A percentile compares a stretch with the other conserved stretches of the same genome.
Conservation (phyloP, 139 green algal species). For the Chara braunii region DNA sequence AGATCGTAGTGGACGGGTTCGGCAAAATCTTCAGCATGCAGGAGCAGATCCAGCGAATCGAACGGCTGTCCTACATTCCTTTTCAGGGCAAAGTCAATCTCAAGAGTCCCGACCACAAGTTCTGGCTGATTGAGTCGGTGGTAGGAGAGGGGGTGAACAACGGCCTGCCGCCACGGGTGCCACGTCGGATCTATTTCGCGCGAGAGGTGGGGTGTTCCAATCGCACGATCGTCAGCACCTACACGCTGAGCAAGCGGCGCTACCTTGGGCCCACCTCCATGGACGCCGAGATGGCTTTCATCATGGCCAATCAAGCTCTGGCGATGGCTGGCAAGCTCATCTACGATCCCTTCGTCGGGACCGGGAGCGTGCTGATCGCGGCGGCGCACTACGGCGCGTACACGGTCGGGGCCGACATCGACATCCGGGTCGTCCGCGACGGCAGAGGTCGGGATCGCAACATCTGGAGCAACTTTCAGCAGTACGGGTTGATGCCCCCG, state of each 20-base stretch:
- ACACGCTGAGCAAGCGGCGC: slow-evolving; percentile 55
- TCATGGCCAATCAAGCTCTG: slow-evolving; percentile 81
- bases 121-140: slow-evolving; percentile 38
- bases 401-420: slow-evolving; percentile 45
- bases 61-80: slow-evolving; percentile 19
- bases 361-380: slow-evolving; percentile 78
- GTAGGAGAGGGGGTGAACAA: slow-evolving; percentile 9
- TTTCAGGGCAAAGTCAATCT: slow-evolving; percentile 37
- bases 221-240: slow-evolving; percentile 36
- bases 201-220: slow-evolving; percentile 53
- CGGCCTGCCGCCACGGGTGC: slow-evolving; percentile 3
- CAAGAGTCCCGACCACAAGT: slow-evolving; percentile 20
- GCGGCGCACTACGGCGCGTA: slow-evolving; percentile 50
- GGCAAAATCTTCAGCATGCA: slow-evolving; percentile 28
- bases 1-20: slow-evolving; percentile 44
- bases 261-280: slow-evolving; percentile 92
- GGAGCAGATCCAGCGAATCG: slow-evolving; percentile 31
- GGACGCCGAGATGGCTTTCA: slow-evolving; percentile 85
- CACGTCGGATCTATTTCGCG: slow-evolving; percentile 64
- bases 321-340: slow-evolving; percentile 43
- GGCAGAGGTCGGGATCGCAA: slow-evolving; percentile 28
- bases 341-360: slow-evolving; percentile 78
- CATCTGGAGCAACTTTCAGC: slow-evolving; percentile 46
- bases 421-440: slow-evolving; percentile 49
- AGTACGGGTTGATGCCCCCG: slow-evolving; percentile 64